Evolutionary conservation across 768 basidiomycete species (phyloP).

Genomic region (Pholiota microspora): DNA sequence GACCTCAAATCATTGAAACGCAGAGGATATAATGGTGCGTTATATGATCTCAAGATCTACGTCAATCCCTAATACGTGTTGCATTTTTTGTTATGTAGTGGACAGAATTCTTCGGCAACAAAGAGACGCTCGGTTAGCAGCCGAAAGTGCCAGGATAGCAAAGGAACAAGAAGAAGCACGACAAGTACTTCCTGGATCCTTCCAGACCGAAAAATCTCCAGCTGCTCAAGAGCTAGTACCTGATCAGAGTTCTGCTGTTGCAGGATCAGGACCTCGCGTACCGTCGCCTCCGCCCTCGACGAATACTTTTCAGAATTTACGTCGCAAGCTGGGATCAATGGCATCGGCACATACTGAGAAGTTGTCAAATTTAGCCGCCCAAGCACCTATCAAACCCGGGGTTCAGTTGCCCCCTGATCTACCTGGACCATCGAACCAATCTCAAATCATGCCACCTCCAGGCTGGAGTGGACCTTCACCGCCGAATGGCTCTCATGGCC

Average conservation of each 20-base stretch:
- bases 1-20: constrained; percentile 79
- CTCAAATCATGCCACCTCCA: neutral
- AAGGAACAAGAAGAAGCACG: constrained; percentile 25
- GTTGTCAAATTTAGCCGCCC: neutral
- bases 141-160: constrained; percentile 37
- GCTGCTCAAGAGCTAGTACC: neutral
- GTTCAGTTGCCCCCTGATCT: neutral
- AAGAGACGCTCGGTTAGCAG: constrained; percentile 58
- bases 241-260: neutral
- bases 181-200: constrained; percentile 2
- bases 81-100: constrained; percentile 42
- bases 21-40: constrained; percentile 80
- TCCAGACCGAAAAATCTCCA: neutral
- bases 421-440: neutral
- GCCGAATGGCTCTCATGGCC: neutral
- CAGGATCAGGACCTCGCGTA: neutral
- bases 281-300: neutral
- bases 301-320: constrained; percentile 25
- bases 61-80: no score
- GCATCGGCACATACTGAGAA: constrained; percentile 6
- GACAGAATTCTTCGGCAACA: constrained; percentile 90
- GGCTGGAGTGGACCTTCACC: neutral
- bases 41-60: no score
- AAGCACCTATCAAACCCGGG: neutral
- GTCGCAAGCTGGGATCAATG: constrained; percentile 25